Base-by-base conservation (phyloP, 164 flowering plant species). In the Sedum album region DNA sequence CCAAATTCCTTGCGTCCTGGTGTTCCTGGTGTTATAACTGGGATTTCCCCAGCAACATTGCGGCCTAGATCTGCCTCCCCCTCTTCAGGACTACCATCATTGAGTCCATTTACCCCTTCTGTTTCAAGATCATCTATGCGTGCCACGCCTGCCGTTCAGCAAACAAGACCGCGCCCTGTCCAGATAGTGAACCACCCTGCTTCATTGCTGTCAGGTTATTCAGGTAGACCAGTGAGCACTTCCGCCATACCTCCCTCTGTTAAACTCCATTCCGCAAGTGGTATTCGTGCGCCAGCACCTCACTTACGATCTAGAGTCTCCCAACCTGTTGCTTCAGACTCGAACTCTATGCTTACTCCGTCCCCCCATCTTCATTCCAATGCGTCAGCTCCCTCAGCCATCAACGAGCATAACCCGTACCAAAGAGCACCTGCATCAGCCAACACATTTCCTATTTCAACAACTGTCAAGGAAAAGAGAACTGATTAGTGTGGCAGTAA, bases 201-300 rank as follows among this genome's bases (percentile, higher is more conserved):
- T 51, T 25, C 26, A n/a, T n/a, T 51, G 57, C 21, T 51, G 26
- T 51, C 57, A 5, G 26, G 57, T 51, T 6, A 51, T 14, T 51
- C 57, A 21, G 7, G 26, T 23, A 51, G 57, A 44, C 48, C 10
- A 3, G 48, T 44, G 48, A 44, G n/a, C 48, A 44, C 63, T 21
- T 8, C 41, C 31, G 18, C 44, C 15, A 38, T 18, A 44, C 1
- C 48, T 44, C 48, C n/a, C 48, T 13, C 38, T 35, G 38, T 35
- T 46, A 79, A 64, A 63, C 75, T 66, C 48, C 84, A 73, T 69
- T 68, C 62, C 20, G 75, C 74, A 26, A 64, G 76, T 73, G 87
- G 76, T 66, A 65, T 75, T 36, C 81, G 83, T 31, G 75, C 83
- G 15, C 84, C 84, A 1, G 79, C 93, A 8, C 90, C 93, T n/a